Evolutionary conservation across 1,284 basidiomycete genomes (phyloP), one percentile per base, ranked within the genome.

Genomic region (Cryptococcus depauperatus): DNA sequence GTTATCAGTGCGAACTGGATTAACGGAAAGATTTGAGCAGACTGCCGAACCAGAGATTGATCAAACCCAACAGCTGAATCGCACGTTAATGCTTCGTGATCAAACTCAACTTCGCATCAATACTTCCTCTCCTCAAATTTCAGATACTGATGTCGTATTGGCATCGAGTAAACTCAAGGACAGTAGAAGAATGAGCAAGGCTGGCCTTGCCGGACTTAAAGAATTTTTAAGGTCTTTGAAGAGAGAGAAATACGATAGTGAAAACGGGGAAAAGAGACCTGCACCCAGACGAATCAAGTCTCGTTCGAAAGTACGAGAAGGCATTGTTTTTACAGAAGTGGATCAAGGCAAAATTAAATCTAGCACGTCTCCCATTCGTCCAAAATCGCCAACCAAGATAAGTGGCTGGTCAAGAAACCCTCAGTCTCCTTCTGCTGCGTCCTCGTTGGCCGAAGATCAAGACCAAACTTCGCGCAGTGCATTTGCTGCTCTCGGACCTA

Each of bases 191-290:
- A 41, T 48, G 18, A 59, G 52, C 40, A 57, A 53, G 54, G 57
- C 55, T 3, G 65, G 66, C 5, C 43, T 69, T 16, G 61, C 64
- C 0, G 67, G 68, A 0, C 38, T 70, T 39, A 62, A 60, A 29
- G 63, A 66, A 29, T 68, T 70, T 45, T 44, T 70, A 11, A 47
- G 58, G 4, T 54, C 55, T 3, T 47, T 67, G n/a, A 40, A 29
- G 16, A 40, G 11, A 18, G 28, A 40, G 18, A 22, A 22, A 19
- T 18, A n/a, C 18, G 28, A 28, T 16, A 19, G 35, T 19, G 27
- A n/a, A 19, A 26, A 18, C 14, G 16, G 3, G 14, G 40, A 40
- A 10, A 25, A 28, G 27, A 40, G 23, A 1, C 43, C 25, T 28
- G 22, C 21, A 23, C 44, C 23, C 18, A 28, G 25, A 16, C 27